Percentiles rank a stretch among this genome's conserved stretches.
Evolutionary conservation across 805 yeast species (phyloP).

Genomic region (Metschnikowia vanudenii): DNA sequence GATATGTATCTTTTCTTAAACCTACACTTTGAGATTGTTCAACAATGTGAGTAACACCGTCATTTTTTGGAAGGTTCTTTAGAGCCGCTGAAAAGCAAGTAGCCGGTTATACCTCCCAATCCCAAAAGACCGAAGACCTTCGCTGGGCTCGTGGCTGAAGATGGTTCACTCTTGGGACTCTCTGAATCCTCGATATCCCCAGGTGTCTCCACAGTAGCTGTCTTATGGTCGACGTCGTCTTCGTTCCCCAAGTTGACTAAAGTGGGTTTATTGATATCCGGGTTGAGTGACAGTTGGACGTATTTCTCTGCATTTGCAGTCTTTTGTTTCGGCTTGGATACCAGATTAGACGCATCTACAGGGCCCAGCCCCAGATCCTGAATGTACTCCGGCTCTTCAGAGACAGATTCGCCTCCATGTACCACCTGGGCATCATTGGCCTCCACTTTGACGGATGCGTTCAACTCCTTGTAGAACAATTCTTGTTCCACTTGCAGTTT

Average conservation of each 20-base stretch:
- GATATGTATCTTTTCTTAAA: too few relatives aligned
- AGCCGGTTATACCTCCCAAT: slow-evolving; percentile 21
- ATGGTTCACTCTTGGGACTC: slow-evolving; percentile 3
- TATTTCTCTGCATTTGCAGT: slow-evolving; percentile 41
- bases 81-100: slow-evolving; percentile 14
- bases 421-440: slow-evolving; percentile 41
- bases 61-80: slow-evolving; percentile 1
- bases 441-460: slow-evolving; percentile 42
- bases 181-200: slow-evolving; percentile 35
- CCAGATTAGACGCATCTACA: slow-evolving; percentile 27
- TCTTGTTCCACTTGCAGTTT: slow-evolving; percentile 38
- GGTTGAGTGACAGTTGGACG: slow-evolving; percentile 41
- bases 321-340: slow-evolving; percentile 21
- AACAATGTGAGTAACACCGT: neutral
- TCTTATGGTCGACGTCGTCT: slow-evolving; percentile 36
- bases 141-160: slow-evolving; percentile 7
- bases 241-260: slow-evolving; percentile 37
- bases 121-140: slow-evolving; percentile 18
- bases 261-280: slow-evolving; percentile 36
- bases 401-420: slow-evolving; percentile 43
- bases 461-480: slow-evolving; percentile 32
- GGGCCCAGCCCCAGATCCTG: slow-evolving; percentile 40
- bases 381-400: slow-evolving; percentile 37
- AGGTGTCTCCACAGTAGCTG: slow-evolving; percentile 30
- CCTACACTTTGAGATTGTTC: too few relatives aligned